Base-by-base conservation (phyloP, 2,329 filamentous ascomycete genomes). In the Diaporthe citri region DNA sequence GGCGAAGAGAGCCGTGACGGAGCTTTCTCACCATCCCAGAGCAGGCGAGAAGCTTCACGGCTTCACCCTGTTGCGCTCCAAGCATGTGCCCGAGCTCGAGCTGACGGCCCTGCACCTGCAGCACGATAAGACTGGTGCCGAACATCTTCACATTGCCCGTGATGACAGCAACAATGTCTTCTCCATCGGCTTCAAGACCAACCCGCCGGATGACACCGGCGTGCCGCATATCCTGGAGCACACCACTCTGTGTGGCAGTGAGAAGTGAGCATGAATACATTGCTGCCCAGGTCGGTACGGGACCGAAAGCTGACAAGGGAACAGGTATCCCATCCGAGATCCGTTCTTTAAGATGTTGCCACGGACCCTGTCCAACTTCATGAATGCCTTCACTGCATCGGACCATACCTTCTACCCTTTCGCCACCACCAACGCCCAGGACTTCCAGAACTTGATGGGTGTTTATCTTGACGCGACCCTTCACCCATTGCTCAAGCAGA, bases 261-360 rank as follows among this genome's bases (percentile, higher is more conserved):
- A 97, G 83, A 98, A 97, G 93, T 98, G 86, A 80, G 86, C 22
- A 41, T 28, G 17, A 41, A 34, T 8, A 4, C 31, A 28, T 15
- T 52, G 5, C n/a, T 57, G 17, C 1, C 12, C 20, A 8, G 22
- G 28, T 3, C 10, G 52, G 25, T 57, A 31, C 8, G 25, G 9
- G 55, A 12, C 36, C 5, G 12, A 25, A 77, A 78, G 73, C 82
- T 85, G 75, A 86, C 75, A 25, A 55, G n/a, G 22, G 74, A 12
- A 70, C 82, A 96, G 94, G 83, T 97, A 96, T 82, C 97, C 97
- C n/a, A 96, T 99, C 75, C 95, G 97, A 77, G 97, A 99, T 81
- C 97, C 97, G 0, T 99, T 99, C 88, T 99, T 99, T 89, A 99
- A 98, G 90, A 99, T 99, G 97, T 90, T 99, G 36, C 97, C 97